Base-by-base conservation (phyloP, 169 alveolate species). In the Cyclospora cayetanensis region DNA sequence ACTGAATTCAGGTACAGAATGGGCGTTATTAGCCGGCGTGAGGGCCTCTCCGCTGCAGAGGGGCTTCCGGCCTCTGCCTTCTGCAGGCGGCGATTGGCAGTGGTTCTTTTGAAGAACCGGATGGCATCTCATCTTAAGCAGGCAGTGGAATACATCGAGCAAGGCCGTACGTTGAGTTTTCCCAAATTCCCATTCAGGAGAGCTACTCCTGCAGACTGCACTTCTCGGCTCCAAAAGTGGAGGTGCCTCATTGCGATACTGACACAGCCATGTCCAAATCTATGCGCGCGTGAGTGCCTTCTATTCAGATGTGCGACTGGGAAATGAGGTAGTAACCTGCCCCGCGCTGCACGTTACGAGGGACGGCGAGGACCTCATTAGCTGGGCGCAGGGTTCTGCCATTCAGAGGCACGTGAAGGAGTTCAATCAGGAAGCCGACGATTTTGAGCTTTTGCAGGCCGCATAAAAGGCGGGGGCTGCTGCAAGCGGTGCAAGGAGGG, bases 31-130 rank as follows among this genome's bases (percentile, higher is more conserved):
- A 95, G 98, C 50, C 95, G 95, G 72, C 97, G 96, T 86, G 95
- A 96, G 25, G 97, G 98, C 90, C 92, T 99, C 92, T 98, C 96
- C 80, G 96, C 94, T 76, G 93, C 98, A 85, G 99, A 98, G 87
- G 97, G 97, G 92, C 87, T 99, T 22, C 90, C 99, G 46, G 99
- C 99, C 31, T 95, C 99, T 18, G 97, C 99, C 65, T 99, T 99
- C 94, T 98, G 99, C 93, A 95, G 99, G 94, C 97, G 99, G 88
- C 95, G 99, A 92, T 94, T 99, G 70, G 98, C 99, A 2, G 99
- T 98, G 12, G 98, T 99, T 15, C 93, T 99, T 79, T 97, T 97
- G 70, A 98, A 96, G 76, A 96, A 97, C 74, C 98, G 98, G 93
- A 97, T 98, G 95, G 98, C 99, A 88, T 98, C 98, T 91, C 97